Conservation (phyloP, 208 protist species). For the Trypanosoma scelopori region DNA sequence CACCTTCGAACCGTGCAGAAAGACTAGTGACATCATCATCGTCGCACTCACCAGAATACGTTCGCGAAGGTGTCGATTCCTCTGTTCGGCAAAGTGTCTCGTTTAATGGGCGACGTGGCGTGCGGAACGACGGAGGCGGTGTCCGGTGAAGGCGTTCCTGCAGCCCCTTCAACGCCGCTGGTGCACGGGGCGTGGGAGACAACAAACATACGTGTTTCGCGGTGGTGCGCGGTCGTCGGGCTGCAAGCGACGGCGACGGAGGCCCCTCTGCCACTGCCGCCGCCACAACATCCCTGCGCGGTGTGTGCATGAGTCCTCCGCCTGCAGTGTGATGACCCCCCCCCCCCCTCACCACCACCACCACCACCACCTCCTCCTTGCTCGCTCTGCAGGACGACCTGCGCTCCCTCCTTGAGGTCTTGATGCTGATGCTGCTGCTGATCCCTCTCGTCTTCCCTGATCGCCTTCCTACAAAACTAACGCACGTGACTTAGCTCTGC, state of each 20-base stretch:
- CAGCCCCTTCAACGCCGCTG: background rate
- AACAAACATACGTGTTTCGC: background rate
- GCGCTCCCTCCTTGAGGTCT: no score
- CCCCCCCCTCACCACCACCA: no score
- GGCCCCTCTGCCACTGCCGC: background rate
- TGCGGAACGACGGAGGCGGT: background rate
- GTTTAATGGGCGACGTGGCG: background rate
- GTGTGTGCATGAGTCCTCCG: background rate
- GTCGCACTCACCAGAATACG: background rate
- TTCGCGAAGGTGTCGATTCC: background rate
- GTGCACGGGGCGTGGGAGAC: background rate
- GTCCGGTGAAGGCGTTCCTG: no score
- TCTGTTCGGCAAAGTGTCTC: background rate
- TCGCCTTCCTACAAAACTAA: no score
- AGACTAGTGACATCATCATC: background rate
- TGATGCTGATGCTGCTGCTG: no score
- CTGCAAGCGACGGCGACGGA: background rate
- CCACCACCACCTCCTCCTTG: no score
- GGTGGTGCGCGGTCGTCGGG: background rate
- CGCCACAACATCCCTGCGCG: background rate
- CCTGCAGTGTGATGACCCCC: background rate
- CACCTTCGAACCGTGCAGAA: slow-evolving; percentile 7
- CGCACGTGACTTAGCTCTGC: no score
- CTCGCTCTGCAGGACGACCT: no score
- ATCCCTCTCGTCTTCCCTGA: no score